Percentiles rank a stretch among this genome's conserved stretches.
These are phyloP conservation scores for Chloromonas sp. DNA, from an alignment of 163 green algal species.

Conservation along the genomic window DNA sequence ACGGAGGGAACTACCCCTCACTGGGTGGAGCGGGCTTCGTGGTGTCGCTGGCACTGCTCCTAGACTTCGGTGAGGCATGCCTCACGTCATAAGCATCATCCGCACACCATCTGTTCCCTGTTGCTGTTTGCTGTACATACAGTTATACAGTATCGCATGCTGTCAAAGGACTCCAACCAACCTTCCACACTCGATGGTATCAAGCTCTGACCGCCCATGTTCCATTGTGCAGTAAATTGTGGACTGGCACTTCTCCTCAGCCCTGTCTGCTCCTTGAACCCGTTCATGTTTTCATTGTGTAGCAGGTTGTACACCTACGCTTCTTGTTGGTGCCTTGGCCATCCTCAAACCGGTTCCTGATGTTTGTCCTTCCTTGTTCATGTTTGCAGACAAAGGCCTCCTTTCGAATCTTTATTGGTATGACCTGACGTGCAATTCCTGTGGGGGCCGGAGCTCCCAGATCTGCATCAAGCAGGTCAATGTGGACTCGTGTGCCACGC, in stretches of 20 bases:
- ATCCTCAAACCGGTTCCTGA: no score
- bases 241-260: no score
- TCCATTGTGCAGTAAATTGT: no score
- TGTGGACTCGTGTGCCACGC: constrained; percentile 15
- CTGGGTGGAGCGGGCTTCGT: constrained; percentile 15
- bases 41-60: constrained; percentile 13
- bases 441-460: constrained; percentile 9
- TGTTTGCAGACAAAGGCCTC: constrained; percentile 10
- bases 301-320: no score
- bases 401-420: constrained; percentile 28
- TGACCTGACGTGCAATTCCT: constrained; percentile 23
- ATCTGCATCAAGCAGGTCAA: constrained; percentile 17
- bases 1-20: not conserved
- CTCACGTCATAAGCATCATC: not conserved
- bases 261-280: no score
- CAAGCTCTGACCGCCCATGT: not conserved
- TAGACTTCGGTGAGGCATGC: constrained; percentile 2
- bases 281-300: no score
- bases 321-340: no score
- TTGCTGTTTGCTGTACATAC: not conserved
- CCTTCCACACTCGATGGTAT: not conserved
- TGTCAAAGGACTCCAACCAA: not conserved
- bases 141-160: not conserved
- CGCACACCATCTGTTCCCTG: not conserved
- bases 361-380: no score